These are phyloP conservation scores for Vicia villosa DNA, from an alignment of 306 rosid genomes.

Conservation along the genomic window DNA sequence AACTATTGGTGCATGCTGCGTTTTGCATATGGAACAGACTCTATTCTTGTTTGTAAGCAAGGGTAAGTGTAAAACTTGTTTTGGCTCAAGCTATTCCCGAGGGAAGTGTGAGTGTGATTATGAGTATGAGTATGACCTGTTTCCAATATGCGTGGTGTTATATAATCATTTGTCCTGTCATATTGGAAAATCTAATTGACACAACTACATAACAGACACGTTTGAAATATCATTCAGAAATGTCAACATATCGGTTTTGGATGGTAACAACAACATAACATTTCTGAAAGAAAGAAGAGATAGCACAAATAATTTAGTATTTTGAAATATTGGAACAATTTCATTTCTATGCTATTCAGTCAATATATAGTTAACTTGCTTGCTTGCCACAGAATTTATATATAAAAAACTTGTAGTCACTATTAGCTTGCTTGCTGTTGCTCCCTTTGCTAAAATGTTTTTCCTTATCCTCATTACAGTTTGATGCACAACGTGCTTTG, in stretches of 20 bases:
- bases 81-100: background rate
- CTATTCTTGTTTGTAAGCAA: background rate
- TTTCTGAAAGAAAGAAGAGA: background rate
- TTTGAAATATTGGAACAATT: background rate
- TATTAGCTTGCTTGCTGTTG: background rate
- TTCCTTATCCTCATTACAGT: background rate
- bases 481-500: slow-evolving; percentile 7
- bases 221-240: background rate
- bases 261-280: background rate
- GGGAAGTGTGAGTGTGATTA: background rate
- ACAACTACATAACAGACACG: background rate
- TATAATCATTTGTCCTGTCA: background rate
- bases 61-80: background rate
- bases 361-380: background rate
- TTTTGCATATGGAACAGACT: background rate
- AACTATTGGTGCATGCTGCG: background rate
- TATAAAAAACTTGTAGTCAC: background rate
- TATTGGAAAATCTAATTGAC: background rate
- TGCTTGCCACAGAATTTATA: background rate
- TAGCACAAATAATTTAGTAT: background rate
- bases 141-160: background rate
- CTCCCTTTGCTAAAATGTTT: background rate
- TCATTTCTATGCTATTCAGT: background rate
- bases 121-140: background rate
- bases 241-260: background rate